These are phyloP conservation scores for Ophiostoma novo-ulmi DNA, from an alignment of 2,329 filamentous ascomycete genomes.

Conservation along the genomic window DNA sequence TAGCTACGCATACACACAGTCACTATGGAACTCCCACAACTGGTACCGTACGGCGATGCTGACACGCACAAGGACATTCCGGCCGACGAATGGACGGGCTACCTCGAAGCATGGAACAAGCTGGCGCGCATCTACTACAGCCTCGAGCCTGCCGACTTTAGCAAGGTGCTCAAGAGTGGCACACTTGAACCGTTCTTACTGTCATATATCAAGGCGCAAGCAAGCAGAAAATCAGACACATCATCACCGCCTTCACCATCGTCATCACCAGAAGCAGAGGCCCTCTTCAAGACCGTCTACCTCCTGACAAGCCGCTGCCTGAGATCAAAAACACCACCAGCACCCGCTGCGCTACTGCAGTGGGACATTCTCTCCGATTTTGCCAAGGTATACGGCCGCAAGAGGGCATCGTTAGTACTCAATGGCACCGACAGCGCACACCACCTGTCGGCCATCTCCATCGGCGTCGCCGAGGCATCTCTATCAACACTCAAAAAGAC, in stretches of 20 bases:
- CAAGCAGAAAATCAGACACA: slow-evolving; percentile 34
- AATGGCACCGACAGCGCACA: slow-evolving; percentile 23
- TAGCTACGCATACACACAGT: background rate
- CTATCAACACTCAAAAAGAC: slow-evolving; percentile 56
- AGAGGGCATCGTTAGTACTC: slow-evolving; percentile 50
- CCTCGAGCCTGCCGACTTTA: slow-evolving; percentile 53
- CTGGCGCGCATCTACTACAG: slow-evolving; percentile 62
- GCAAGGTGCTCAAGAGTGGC: slow-evolving; percentile 46
- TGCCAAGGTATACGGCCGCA: slow-evolving; percentile 61
- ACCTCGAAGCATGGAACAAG: slow-evolving; percentile 69
- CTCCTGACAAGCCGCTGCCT: slow-evolving; percentile 54
- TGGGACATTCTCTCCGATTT: slow-evolving; percentile 68
- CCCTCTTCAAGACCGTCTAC: slow-evolving; percentile 60
- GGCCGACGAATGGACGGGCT: slow-evolving; percentile 69
- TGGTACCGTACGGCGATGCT: slow-evolving; percentile 69
- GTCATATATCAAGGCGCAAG: slow-evolving; percentile 58
- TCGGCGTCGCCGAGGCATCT: slow-evolving; percentile 47
- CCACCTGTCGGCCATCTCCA: slow-evolving; percentile 48
- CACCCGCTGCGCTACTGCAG: slow-evolving; percentile 43
- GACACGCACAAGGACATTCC: slow-evolving; percentile 59
- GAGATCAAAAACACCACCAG: slow-evolving; percentile 2
- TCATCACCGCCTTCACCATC: slow-evolving; percentile 30
- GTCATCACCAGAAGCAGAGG: background rate
- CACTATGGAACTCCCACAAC: slow-evolving; percentile 51
- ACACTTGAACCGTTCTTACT: slow-evolving; percentile 55